Evolutionary conservation across 2,329 filamentous ascomycete species (phyloP).

Genomic region (Ambrosiella cleistominuta): DNA sequence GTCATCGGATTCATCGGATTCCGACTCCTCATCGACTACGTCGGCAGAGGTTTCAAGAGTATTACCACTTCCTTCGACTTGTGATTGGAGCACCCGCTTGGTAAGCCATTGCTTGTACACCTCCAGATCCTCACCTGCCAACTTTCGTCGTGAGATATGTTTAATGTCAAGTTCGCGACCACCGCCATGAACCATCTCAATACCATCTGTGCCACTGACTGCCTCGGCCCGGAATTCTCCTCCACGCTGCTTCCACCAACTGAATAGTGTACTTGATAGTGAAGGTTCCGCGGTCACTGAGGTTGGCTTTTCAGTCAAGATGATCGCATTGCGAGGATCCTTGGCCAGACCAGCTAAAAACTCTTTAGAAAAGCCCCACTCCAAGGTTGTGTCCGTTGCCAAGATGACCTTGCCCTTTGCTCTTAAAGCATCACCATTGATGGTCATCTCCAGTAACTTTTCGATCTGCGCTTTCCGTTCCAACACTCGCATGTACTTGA

Average conservation of each 20-base stretch:
- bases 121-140: constrained; percentile 59
- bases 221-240: constrained; percentile 45
- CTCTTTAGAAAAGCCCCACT: constrained; percentile 89
- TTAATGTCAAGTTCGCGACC: constrained; percentile 43
- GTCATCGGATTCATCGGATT: constrained; percentile 71
- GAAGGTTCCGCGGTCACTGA: constrained; percentile 30
- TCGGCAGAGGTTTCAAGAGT: constrained; percentile 55
- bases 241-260: constrained; percentile 54
- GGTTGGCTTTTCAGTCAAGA: constrained; percentile 60
- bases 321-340: constrained; percentile 64
- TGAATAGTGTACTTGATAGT: constrained; percentile 61
- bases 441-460: constrained; percentile 38
- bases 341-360: constrained; percentile 56
- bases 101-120: constrained; percentile 87
- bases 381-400: constrained; percentile 73
- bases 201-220: constrained; percentile 33
- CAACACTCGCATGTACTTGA: constrained; percentile 66
- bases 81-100: constrained; percentile 71
- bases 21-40: constrained; percentile 66
- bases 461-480: constrained; percentile 69
- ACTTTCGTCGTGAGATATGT: constrained; percentile 42
- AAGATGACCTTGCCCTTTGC: constrained; percentile 56
- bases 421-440: constrained; percentile 23
- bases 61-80: constrained; percentile 51
- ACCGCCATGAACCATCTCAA: constrained; percentile 50